Evolutionary conservation across 345 rosid genomes (phyloP), one percentile per base, ranked within the genome.

Genomic region (Clarkia xantiana): DNA sequence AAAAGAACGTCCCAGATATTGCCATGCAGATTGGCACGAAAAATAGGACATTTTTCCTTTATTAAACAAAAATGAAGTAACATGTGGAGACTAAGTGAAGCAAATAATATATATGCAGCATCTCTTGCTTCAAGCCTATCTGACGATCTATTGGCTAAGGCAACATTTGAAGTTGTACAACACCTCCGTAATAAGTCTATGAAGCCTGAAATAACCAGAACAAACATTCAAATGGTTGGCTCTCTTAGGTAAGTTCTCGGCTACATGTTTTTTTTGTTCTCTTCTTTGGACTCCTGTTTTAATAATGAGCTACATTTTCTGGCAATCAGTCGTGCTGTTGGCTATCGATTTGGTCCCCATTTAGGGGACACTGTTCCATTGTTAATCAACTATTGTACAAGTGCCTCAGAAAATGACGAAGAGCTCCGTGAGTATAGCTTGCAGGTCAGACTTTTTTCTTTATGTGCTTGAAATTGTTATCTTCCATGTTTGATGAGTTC

Each of bases 201-300:
- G 17, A 93, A 84, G 71, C 84, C 96, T 17, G 96, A 93, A 52
- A 63, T 87, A 74, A 84, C 74, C 29, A 86, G 96, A 53, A 84
- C 99, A 55, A 93, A 93, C 65, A 93, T 93, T 75, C 99, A 93
- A 71, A 82, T 84, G 96, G 82, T 93, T 69, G 99, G 99, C 51
- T 87, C 99, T 65, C 68, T 93, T 56, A 82, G 99, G 99, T 87
- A 62, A 45, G 61, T 23, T 55, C 14, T 47, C n/a, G 25, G 53
- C 2, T 20, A 12, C 13, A 53, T 19, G 17, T 19, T 43, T 25
- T 7, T 41, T 11, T 2, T 23, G 49, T 25, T 57, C 25, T 49
- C 3, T 58, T 50, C 23, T 11, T 16, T 51, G 39, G 47, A 40
- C 22, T 4, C 25, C 48, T 54, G 55, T 43, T 44, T 51, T 47